Evolutionary conservation across 2,329 filamentous ascomycete species (phyloP).

Genomic region (Emergomyces pasteurianus): DNA sequence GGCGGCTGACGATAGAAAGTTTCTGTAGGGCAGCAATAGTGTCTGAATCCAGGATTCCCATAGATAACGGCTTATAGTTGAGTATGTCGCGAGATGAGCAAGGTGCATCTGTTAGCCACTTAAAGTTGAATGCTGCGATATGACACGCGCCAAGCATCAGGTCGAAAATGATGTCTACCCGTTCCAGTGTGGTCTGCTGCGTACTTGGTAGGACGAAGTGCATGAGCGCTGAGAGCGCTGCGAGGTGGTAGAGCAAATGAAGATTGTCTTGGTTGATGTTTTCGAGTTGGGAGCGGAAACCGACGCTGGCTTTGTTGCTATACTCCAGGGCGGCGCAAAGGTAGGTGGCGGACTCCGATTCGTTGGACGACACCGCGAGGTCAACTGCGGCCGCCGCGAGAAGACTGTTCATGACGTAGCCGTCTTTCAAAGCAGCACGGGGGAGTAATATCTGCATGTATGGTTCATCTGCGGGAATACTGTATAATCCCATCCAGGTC

Average conservation of each 20-base stretch:
- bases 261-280: constrained; percentile 19
- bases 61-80: not conserved
- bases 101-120: not conserved
- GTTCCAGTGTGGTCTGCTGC: constrained; percentile 13
- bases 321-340: constrained; percentile 24
- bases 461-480: constrained; percentile 24
- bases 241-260: constrained; percentile 21
- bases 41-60: not conserved
- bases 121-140: not conserved
- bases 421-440: constrained; percentile 25
- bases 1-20: constrained; percentile 5
- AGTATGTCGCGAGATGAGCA: not conserved
- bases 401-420: constrained; percentile 31
- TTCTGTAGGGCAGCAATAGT: constrained; percentile 6
- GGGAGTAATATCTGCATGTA: constrained; percentile 26
- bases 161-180: constrained; percentile 16
- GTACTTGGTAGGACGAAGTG: constrained; percentile 18
- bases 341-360: constrained; percentile 14
- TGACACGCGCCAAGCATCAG: constrained; percentile 9
- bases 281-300: constrained; percentile 20
- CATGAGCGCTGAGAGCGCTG: constrained; percentile 18
- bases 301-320: constrained; percentile 21
- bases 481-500: constrained; percentile 22
- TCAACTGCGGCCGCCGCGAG: constrained; percentile 26
- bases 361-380: constrained; percentile 15